Evolutionary conservation across 192 early-diverging fungal species (phyloP).

Genomic region (Funneliformis geosporum): DNA sequence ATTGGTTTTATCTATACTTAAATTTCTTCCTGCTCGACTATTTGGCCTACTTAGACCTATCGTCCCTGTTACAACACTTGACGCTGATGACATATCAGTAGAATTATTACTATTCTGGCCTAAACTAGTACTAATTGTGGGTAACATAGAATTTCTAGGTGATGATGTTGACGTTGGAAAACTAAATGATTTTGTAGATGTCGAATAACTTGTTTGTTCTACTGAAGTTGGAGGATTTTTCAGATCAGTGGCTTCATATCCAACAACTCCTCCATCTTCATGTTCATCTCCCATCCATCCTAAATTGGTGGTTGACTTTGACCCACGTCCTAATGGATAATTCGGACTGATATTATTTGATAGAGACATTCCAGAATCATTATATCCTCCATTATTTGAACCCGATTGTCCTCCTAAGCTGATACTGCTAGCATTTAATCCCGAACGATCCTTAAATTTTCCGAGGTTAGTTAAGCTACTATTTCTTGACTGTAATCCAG

Average conservation of each 20-base stretch:
- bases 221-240: too few relatives aligned
- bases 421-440: not conserved
- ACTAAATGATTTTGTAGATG: not conserved
- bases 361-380: not conserved
- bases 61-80: not conserved
- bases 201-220: not conserved
- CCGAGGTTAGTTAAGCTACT: not conserved
- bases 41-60: not conserved
- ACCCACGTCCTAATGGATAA: not conserved
- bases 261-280: not conserved
- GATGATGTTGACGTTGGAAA: not conserved
- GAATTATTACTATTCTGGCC: not conserved
- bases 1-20: slow-evolving; percentile 11
- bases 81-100: not conserved
- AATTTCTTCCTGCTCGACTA: slow-evolving; percentile 11
- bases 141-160: not conserved
- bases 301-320: not conserved
- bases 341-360: not conserved
- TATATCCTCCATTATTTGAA: not conserved
- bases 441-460: not conserved
- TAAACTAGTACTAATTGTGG: not conserved
- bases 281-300: not conserved
- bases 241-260: slow-evolving; percentile 2
- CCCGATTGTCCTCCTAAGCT: not conserved
- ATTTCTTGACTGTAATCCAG: slow-evolving; percentile 25